Conservation (phyloP, 495 filamentous ascomycete species). For the Aeminium ludgeri region DNA sequence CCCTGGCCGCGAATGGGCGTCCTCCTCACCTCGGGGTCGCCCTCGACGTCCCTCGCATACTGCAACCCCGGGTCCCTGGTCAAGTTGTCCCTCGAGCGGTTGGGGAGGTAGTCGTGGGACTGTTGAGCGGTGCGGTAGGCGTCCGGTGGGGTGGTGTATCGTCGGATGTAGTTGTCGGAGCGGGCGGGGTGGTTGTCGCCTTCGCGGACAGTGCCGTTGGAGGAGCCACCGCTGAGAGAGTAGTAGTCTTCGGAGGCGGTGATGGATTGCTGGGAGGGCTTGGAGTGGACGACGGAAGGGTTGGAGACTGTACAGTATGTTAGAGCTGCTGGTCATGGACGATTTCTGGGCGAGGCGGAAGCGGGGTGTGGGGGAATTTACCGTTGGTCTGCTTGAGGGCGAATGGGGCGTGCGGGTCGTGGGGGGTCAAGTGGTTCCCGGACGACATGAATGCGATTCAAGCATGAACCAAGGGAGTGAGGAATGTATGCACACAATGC, state of each 20-base stretch:
- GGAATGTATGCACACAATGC: no score
- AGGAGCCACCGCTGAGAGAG: constrained; percentile 38
- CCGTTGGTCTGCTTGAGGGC: constrained; percentile 15
- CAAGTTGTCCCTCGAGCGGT: background rate
- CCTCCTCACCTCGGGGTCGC: constrained; percentile 13
- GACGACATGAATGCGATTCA: no score
- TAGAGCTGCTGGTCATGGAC: background rate
- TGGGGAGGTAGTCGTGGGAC: constrained; percentile 3
- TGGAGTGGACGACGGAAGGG: constrained; percentile 35
- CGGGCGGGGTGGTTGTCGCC: background rate
- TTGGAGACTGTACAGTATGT: constrained; percentile 20
- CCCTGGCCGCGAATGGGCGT: constrained; percentile 15
- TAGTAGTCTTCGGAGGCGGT: constrained; percentile 54
- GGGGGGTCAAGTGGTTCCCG: background rate
- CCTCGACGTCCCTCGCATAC: background rate
- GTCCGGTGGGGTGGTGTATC: constrained; percentile 29
- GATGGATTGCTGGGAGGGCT: constrained; percentile 41
- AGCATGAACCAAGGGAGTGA: no score
- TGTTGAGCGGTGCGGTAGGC: constrained; percentile 19
- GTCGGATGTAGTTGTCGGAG: constrained; percentile 20
- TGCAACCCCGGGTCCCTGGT: background rate
- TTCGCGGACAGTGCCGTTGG: constrained; percentile 31
- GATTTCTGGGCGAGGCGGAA: background rate
- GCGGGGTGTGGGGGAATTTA: constrained; percentile 1
- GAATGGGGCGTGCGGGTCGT: background rate